Conservation (phyloP, 305 asterid species). For the Plantago lanceolata region DNA sequence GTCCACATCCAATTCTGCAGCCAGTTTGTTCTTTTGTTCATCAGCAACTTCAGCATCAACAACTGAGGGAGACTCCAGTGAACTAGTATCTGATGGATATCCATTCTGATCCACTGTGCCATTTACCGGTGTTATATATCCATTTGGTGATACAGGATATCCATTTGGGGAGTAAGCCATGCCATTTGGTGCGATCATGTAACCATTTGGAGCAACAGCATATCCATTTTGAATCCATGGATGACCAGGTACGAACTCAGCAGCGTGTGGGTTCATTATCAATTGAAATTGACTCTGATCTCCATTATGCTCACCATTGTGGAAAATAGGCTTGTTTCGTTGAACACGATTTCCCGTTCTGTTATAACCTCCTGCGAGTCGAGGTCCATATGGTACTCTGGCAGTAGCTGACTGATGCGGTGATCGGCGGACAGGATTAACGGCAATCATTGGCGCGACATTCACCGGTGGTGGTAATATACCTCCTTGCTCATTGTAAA, state of each 20-base stretch:
- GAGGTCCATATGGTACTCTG: conserved; percentile 90
- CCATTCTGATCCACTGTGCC: conserved; percentile 34
- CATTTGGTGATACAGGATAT: conserved; percentile 40
- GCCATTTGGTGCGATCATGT: conserved; percentile 46
- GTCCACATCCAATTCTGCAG: conserved; percentile 30
- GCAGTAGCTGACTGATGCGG: conserved; percentile 84
- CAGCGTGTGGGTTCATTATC: conserved; percentile 84
- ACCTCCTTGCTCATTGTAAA: conserved; percentile 72
- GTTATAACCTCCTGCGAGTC: conserved; percentile 73
- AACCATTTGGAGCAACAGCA: conserved; percentile 63
- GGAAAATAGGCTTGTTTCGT: conserved; percentile 59
- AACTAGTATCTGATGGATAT: conserved; percentile 31
- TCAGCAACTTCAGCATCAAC: conserved; percentile 35
- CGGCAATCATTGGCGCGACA: conserved; percentile 56
- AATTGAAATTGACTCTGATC: conserved; percentile 52
- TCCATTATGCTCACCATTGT: conserved; percentile 51
- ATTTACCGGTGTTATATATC: conserved; percentile 25
- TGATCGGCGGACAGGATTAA: conserved; percentile 69
- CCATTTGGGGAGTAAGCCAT: conserved; percentile 42
- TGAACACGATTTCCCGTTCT: conserved; percentile 65
- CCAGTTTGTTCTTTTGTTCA: conserved; percentile 29
- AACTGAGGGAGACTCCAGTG: conserved; percentile 39
- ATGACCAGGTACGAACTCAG: conserved; percentile 72
- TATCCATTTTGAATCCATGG: conserved; percentile 78
- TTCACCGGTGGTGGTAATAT: conserved; percentile 68